Evolutionary conservation across 164 flowering plant species (phyloP), one percentile per base, ranked within the genome.

Genomic region (Dillenia turbinata): DNA sequence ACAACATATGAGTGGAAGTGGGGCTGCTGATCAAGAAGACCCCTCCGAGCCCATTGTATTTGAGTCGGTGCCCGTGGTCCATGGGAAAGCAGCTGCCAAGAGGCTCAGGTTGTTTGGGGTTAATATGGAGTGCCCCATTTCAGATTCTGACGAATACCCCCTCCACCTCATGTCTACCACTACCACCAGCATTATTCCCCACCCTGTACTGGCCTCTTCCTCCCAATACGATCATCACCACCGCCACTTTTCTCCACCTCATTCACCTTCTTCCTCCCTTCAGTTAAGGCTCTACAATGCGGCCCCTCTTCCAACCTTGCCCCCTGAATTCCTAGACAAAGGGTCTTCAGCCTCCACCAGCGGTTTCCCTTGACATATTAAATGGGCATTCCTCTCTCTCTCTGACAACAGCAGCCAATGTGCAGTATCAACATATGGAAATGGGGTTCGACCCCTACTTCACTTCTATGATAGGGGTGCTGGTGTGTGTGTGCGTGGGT

Each of bases 91-190:
- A 9, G 85, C 84, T 17, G 80, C 79, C 3, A 88, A 84, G 76
- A 59, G 83, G 54, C 65, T 88, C 3, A 80, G 98, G 85, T 77
- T 92, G 57, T 92, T 92, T 57, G 98, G 98, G 0, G 98, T 90
- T 45, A 86, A 88, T 79, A 78, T 92, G 79, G 98, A 87, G 12
- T 89, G 93, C 63, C 87, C 92, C 56, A 78, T 71, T 8, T 62
- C 77, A n/a, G 40, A 33, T 33, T 33, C 40, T 4, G 40, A 33
- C 40, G 81, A 75, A 19, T 67, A 75, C 4, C 73, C 75, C 8
- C 81, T 66, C 52, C 69, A 70, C 45, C 68, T 74, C 40, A 64
- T 66, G n/a, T 54, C 74, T 66, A 67, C 82, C 11, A 78, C 81
- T 24, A 66, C 78, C 9, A 55, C 80, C 40, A 33, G 40, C 40